Percentiles rank a stretch among this genome's conserved stretches.
phyloP scores from a whole-genome alignment of 2,329 filamentous ascomycete genomes.

The Colletotrichum sp. region DNA sequence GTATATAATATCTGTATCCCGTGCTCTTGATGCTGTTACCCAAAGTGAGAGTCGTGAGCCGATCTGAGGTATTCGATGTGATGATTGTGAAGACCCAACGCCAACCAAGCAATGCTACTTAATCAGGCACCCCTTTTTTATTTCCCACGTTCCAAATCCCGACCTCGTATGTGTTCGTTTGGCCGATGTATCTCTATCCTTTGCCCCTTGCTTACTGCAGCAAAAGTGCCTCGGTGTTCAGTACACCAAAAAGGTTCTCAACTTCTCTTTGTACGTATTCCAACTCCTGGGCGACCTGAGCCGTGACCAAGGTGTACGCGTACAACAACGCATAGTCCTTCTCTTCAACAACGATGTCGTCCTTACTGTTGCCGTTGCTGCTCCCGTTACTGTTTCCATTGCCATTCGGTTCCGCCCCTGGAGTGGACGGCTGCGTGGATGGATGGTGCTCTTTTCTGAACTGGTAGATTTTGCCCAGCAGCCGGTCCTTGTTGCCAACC shows the following conservation, averaged over 20 bases:
- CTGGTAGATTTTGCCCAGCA: slow-evolving; percentile 86
- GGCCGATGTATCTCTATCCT: background rate
- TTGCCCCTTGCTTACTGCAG: slow-evolving; percentile 48
- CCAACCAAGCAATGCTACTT: background rate
- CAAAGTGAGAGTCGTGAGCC: background rate
- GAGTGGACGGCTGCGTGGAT: slow-evolving; percentile 28
- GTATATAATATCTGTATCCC: background rate
- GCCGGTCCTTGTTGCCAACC: slow-evolving; percentile 77
- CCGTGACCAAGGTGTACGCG: slow-evolving; percentile 79
- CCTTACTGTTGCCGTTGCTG: slow-evolving; percentile 23
- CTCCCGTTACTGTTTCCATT: slow-evolving; percentile 12
- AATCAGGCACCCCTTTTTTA: background rate
- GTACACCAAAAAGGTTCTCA: slow-evolving; percentile 66
- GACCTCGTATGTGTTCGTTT: background rate
- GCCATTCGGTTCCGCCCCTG: slow-evolving; percentile 22
- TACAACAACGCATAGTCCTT: slow-evolving; percentile 91
- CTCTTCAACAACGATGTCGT: slow-evolving; percentile 60
- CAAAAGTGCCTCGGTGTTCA: slow-evolving; percentile 64
- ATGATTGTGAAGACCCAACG: background rate
- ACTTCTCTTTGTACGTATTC: slow-evolving; percentile 65
- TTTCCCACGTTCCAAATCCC: background rate
- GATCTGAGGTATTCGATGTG: background rate
- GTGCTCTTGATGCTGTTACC: background rate
- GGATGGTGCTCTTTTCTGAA: slow-evolving; percentile 74
- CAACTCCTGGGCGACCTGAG: slow-evolving; percentile 70